These are phyloP conservation scores for Trypanosoma grayi DNA, from an alignment of 208 protist species.

Conservation along the genomic window DNA sequence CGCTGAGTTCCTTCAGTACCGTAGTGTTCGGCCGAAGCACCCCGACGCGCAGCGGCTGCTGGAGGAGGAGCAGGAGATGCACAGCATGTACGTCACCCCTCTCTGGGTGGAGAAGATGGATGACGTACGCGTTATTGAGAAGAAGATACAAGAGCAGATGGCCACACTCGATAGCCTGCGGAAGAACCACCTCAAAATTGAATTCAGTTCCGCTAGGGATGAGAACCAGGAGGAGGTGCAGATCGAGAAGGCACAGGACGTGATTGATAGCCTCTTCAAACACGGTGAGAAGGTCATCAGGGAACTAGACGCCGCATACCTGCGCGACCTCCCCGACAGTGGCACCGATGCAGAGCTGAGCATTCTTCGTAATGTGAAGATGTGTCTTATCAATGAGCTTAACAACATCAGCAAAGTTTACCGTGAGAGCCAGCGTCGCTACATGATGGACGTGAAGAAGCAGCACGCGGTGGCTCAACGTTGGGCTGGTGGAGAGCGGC, in stretches of 20 bases:
- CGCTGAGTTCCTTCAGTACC: conserved; percentile 83
- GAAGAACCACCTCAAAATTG: conserved; percentile 84
- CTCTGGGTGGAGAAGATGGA: conserved; percentile 86
- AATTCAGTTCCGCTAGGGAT: conserved; percentile 84
- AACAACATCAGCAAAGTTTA: conserved; percentile 85
- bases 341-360: conserved; percentile 86
- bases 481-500: conserved; percentile 79
- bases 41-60: conserved; percentile 75
- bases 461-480: conserved; percentile 82
- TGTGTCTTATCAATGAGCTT: conserved; percentile 90
- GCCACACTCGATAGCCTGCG: conserved; percentile 63
- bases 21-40: conserved; percentile 50
- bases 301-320: conserved; percentile 71
- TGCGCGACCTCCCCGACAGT: conserved; percentile 70
- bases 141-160: conserved; percentile 77
- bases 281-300: conserved; percentile 72
- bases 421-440: conserved; percentile 88
- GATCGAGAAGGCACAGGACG: conserved; percentile 75
- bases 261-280: conserved; percentile 88
- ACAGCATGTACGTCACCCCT: conserved; percentile 65
- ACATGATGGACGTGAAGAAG: conserved; percentile 92
- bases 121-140: conserved; percentile 63
- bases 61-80: conserved; percentile 51
- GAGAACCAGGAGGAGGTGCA: conserved; percentile 72
- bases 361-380: conserved; percentile 91